These are phyloP conservation scores for Pugionium dolabratum DNA, from an alignment of 345 rosid species.

Conservation along the genomic window DNA sequence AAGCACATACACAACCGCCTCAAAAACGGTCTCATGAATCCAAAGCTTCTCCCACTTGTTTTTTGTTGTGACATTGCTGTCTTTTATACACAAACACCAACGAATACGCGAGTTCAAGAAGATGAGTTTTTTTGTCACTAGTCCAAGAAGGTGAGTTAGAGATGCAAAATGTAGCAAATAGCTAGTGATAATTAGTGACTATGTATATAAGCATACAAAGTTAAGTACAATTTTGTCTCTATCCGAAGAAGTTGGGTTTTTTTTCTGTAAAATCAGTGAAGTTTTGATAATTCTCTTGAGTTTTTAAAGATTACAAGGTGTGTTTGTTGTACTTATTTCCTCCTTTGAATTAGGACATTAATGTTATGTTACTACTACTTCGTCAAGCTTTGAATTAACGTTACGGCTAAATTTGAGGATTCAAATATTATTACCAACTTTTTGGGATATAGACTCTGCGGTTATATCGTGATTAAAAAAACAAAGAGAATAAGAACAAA, in stretches of 20 bases:
- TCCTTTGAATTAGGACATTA: background rate
- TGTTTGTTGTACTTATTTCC: background rate
- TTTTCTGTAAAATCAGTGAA: background rate
- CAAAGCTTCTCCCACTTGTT: constrained; percentile 27
- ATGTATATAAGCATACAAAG: constrained; percentile 20
- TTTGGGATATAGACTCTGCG: constrained; percentile 6
- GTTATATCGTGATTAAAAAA: too few species aligned
- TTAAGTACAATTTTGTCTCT: constrained; percentile 15
- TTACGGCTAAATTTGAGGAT: constrained; percentile 30
- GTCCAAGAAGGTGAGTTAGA: background rate
- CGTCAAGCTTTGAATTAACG: constrained; percentile 16
- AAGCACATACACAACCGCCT: constrained; percentile 31
- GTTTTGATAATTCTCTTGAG: background rate
- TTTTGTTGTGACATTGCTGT: constrained; percentile 30
- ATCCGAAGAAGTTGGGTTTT: background rate
- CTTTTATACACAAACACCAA: background rate
- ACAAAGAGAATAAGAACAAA: too few species aligned
- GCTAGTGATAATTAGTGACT: background rate
- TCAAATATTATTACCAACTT: constrained; percentile 32
- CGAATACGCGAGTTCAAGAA: too few species aligned
- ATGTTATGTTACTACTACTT: background rate
- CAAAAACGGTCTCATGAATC: constrained; percentile 27
- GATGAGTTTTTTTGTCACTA: too few species aligned
- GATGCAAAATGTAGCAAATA: constrained; percentile 20
- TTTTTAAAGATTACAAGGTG: background rate